Conservation (phyloP, 176 grass and related monocot genomes). For the Aegilops bicornis region DNA sequence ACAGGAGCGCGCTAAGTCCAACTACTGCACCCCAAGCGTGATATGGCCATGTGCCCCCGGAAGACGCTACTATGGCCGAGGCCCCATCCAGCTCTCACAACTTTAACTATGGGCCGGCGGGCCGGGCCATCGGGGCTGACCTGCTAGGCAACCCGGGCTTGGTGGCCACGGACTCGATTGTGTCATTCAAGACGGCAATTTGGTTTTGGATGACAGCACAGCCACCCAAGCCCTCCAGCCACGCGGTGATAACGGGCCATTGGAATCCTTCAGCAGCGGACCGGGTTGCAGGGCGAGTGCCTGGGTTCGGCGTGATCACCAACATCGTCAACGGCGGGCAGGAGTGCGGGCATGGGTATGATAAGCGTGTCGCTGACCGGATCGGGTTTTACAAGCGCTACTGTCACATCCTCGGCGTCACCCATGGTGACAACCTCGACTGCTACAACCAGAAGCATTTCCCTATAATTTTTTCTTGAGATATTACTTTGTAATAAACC, state of each 20-base stretch:
- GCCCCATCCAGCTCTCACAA: slow-evolving; percentile 53
- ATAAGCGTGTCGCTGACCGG: not conserved
- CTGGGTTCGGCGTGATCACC: slow-evolving; percentile 43
- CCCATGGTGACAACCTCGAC: slow-evolving; percentile 25
- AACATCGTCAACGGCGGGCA: slow-evolving; percentile 57
- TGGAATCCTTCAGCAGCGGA: slow-evolving; percentile 10
- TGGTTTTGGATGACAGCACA: slow-evolving; percentile 55
- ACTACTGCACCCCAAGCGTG: slow-evolving; percentile 27
- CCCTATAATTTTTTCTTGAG: too few relatives aligned
- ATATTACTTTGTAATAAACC: too few relatives aligned
- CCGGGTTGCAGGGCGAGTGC: not conserved
- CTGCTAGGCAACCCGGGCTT: slow-evolving; percentile 40
- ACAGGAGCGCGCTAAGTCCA: not conserved
- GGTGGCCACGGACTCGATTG: not conserved
- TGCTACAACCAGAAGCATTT: slow-evolving; percentile 4
- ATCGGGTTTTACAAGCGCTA: slow-evolving; percentile 46
- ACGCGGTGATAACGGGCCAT: slow-evolving; percentile 33
- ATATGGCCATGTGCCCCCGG: slow-evolving; percentile 35
- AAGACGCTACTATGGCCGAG: slow-evolving; percentile 44
- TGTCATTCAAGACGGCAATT: slow-evolving; percentile 46
- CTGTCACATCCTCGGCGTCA: slow-evolving; percentile 29
- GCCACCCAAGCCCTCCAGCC: slow-evolving; percentile 45
- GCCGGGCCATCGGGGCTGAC: slow-evolving; percentile 7
- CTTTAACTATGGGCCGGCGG: slow-evolving; percentile 49
- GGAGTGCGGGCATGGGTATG: slow-evolving; percentile 25